phyloP scores from a whole-genome alignment of 2,329 filamentous ascomycete genomes.

The Camillea tinctor region DNA sequence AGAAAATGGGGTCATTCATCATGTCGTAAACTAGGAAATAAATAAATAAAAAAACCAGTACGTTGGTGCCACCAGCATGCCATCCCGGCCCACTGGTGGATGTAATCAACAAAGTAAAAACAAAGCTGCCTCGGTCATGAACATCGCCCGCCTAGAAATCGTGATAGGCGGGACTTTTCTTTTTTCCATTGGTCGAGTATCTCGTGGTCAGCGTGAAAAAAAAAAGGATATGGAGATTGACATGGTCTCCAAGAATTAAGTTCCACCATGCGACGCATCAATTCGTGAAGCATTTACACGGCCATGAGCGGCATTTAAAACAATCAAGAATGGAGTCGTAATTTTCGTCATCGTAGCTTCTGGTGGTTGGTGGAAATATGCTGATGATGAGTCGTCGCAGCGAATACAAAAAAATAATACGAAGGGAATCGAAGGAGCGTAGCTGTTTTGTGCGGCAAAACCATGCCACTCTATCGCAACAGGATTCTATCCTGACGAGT shows the following conservation, averaged over 20 bases:
- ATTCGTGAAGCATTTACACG: conserved; percentile 36
- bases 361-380: conserved; percentile 29
- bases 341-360: conserved; percentile 40
- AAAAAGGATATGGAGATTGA: conserved; percentile 19
- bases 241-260: conserved; percentile 31
- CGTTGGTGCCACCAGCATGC: conserved; percentile 27
- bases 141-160: conserved; percentile 34
- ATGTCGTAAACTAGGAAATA: conserved; percentile 35
- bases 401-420: conserved; percentile 37
- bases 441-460: conserved; percentile 13
- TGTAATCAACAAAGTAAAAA: conserved; percentile 30
- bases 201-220: conserved; percentile 32
- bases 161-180: conserved; percentile 29
- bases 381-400: conserved; percentile 35
- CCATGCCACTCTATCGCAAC: conserved; percentile 18
- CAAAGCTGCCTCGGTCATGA: conserved; percentile 33
- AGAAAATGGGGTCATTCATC: conserved; percentile 35
- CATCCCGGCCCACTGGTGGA: conserved; percentile 22
- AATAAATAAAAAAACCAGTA: conserved; percentile 20
- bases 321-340: conserved; percentile 39
- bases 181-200: conserved; percentile 28
- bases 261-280: conserved; percentile 34
- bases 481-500: conserved; percentile 17
- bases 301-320: conserved; percentile 34
- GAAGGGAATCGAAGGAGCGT: conserved; percentile 28